phyloP scores from a whole-genome alignment of 495 filamentous ascomycete genomes.

The Platismatia glauca region DNA sequence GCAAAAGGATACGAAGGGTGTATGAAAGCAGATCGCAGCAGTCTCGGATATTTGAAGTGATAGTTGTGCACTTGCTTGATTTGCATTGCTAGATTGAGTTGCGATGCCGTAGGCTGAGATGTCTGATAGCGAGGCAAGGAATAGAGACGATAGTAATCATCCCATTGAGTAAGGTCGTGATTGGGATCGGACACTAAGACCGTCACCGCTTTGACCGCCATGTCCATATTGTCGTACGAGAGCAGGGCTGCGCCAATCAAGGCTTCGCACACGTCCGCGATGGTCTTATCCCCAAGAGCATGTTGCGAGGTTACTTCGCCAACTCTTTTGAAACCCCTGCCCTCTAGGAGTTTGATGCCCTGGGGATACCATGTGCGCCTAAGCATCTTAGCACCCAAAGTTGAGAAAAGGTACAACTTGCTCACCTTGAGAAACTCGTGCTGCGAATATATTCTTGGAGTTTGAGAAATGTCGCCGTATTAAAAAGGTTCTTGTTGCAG shows the following conservation, averaged over 20 bases:
- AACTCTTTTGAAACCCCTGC: constrained; percentile 50
- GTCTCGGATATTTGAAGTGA: constrained; percentile 65
- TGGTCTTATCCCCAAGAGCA: constrained; percentile 72
- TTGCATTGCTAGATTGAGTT: constrained; percentile 57
- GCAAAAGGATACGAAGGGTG: constrained; percentile 72
- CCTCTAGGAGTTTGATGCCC: constrained; percentile 54
- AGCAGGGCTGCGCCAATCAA: constrained; percentile 84
- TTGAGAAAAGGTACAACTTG: background rate
- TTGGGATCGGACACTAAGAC: constrained; percentile 57
- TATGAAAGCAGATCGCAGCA: constrained; percentile 77
- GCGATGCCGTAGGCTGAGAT: constrained; percentile 44
- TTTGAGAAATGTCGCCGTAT: constrained; percentile 56
- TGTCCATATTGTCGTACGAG: constrained; percentile 55
- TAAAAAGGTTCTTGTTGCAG: constrained; percentile 86
- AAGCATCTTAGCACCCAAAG: background rate
- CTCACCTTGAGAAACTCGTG: constrained; percentile 64
- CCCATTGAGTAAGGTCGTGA: constrained; percentile 59
- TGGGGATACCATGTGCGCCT: constrained; percentile 75
- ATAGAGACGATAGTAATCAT: constrained; percentile 67
- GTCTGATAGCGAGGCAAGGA: constrained; percentile 62
- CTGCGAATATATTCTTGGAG: constrained; percentile 75
- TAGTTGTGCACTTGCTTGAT: constrained; percentile 64
- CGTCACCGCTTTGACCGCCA: constrained; percentile 77
- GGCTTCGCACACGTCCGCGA: constrained; percentile 96
- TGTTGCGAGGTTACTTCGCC: constrained; percentile 49